Evolutionary conservation across 176 grass and related monocot genomes (phyloP).

Genomic region (Oryza glumipatula): DNA sequence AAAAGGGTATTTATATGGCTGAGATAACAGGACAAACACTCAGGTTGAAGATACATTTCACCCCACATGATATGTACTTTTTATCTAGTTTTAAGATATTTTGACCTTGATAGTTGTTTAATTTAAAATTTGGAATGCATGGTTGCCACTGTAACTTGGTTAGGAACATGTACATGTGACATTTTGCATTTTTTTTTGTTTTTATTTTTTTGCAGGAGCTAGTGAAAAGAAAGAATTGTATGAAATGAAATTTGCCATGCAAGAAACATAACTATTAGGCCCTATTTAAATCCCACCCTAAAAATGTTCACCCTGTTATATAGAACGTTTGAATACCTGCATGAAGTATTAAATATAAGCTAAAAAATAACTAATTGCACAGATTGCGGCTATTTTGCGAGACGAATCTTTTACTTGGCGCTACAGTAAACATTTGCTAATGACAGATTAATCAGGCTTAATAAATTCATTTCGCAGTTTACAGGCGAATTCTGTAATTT

Average conservation of each 20-base stretch:
- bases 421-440: too few species aligned
- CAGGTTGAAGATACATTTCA: constrained; percentile 15
- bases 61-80: constrained; percentile 17
- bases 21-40: constrained; percentile 14
- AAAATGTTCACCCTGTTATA: too few species aligned
- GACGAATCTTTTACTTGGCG: too few species aligned
- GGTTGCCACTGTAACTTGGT: not conserved
- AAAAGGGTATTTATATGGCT: not conserved
- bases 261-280: too few species aligned
- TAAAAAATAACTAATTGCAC: too few species aligned
- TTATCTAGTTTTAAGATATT: not conserved
- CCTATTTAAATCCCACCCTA: too few species aligned
- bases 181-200: not conserved
- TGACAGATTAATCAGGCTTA: too few species aligned
- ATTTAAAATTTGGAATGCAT: not conserved
- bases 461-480: too few species aligned
- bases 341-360: too few species aligned
- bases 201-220: not conserved
- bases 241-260: not conserved
- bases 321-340: too few species aligned
- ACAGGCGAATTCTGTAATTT: too few species aligned
- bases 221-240: not conserved
- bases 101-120: not conserved
- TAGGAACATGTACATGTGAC: not conserved
- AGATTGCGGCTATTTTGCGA: too few species aligned